Base-by-base conservation (phyloP, 225 moss, liverwort and hornwort genomes). In the Neckera pumila region DNA sequence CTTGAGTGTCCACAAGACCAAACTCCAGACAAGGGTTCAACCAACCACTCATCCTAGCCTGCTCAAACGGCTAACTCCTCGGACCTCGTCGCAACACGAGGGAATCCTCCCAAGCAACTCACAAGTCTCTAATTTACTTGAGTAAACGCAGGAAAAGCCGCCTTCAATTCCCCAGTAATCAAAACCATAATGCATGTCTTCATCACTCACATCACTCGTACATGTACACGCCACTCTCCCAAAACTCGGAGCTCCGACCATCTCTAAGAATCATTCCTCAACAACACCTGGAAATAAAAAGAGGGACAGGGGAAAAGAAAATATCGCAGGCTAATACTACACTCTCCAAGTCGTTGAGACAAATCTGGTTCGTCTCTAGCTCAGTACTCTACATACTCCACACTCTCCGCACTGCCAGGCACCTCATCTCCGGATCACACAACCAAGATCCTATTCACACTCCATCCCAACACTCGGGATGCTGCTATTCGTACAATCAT, bases 261-360 rank as follows among this genome's bases (percentile, higher is more conserved):
- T 56, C 69, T 71, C 56, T 38, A 76, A 82, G 81, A 60, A 70
- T 19, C 76, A 14, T 3, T 38, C 21, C 21, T 26, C 13, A 76
- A 26, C 17, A 51, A 49, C 56, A 73, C 30, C 31, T 57, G 38
- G 47, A 38, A 61, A 70, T 34, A 51, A 38, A 82, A 70, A 30
- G 2, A 34, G 61, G 17, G 76, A 34, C 33, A n/a, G 6, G 43
- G 45, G 12, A 61, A 59, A 69, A 87, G 57, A 90, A 92, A 89
- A 87, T 90, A 90, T 90, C 92, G 92, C 92, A 92, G 85, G 58
- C 87, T 92, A 81, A 84, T 84, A 86, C 81, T 88, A 89, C 84
- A 86, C 93, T 89, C 93, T 93, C 87, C 91, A 85, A 60, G 76
- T 74, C 49, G 77, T 40, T 85, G 76, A 83, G 77, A 25, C 56